These are phyloP conservation scores for Termitomyces sp. DNA, from an alignment of 768 basidiomycete species.

Conservation along the genomic window DNA sequence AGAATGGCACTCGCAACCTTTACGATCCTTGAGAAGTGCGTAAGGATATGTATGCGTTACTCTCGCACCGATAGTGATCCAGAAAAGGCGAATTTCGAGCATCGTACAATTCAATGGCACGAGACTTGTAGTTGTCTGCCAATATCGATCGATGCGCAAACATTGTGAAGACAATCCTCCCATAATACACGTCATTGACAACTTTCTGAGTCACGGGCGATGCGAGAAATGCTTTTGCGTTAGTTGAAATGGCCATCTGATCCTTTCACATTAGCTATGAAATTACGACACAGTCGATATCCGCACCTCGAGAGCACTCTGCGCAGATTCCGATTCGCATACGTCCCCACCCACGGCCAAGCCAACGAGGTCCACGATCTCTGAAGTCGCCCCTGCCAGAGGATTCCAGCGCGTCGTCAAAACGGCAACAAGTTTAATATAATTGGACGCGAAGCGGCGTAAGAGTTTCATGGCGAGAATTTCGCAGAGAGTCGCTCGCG, in stretches of 20 bases:
- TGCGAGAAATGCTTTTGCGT: constrained; percentile 79
- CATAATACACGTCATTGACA: constrained; percentile 82
- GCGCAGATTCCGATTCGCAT: constrained; percentile 58
- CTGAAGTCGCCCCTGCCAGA: constrained; percentile 64
- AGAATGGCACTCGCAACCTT: constrained; percentile 79
- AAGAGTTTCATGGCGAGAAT: constrained; percentile 86
- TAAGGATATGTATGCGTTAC: neutral
- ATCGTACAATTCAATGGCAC: constrained; percentile 70
- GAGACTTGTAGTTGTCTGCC: constrained; percentile 85
- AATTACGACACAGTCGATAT: constrained; percentile 5
- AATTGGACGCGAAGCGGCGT: constrained; percentile 62
- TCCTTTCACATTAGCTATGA: neutral
- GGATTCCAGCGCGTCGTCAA: constrained; percentile 84
- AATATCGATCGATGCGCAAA: constrained; percentile 67
- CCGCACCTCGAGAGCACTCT: constrained; percentile 82
- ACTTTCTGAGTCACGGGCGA: constrained; percentile 82
- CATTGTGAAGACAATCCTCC: constrained; percentile 65
- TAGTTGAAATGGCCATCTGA: constrained; percentile 85
- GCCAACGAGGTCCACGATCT: constrained; percentile 65
- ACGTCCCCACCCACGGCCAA: constrained; percentile 50
- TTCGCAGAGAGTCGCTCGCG: constrained; percentile 75
- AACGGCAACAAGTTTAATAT: constrained; percentile 73
- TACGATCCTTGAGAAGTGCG: neutral
- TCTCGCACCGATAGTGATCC: constrained; percentile 70
- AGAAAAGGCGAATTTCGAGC: constrained; percentile 62